Evolutionary conservation across 306 rosid species (phyloP), one percentile per base, ranked within the genome.

Genomic region (Biancaea sappan): DNA sequence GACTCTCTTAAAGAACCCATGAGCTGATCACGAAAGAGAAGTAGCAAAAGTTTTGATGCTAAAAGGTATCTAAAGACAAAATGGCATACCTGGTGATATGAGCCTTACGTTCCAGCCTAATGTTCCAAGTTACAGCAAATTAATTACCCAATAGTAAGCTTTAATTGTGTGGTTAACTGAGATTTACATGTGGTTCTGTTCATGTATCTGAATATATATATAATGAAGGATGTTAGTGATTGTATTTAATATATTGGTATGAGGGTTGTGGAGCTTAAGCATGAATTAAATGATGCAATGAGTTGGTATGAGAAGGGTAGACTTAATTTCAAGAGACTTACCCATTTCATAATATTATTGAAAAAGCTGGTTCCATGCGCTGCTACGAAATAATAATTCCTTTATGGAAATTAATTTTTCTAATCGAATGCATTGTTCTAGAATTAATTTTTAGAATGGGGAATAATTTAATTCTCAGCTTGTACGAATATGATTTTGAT

Each of bases 401-500:
- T 57, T 15, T 1, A 19, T n/a, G 22, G 38, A 29, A 14, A 29
- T 15, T 4, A 28, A 57, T 4, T 28, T 5, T 11, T 14, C 40
- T 21, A 29, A 26, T 2, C 0, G 10, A 9, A 44, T 22, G 62
- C 34, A 26, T 47, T 41, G 26, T 44, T 66, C 58, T 72, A 6
- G 28, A 21, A 71, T 57, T 28, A 41, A 25, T 40, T 21, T 7
- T n/a, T 18, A 13, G 62, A 13, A 56, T 19, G 3, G 9, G 41
- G 50, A 15, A 54, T 9, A 48, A 1, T 5, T 21, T 41, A 4
- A 4, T 47, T 77, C 9, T 4, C 53, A 15, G 44, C 53, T 71
- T 71, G 46, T 35, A 46, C 44, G 21, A 31, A 40, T 71, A 13
- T 63, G 51, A 35, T 72, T 50, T 59, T 22, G 8, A 43, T 38